Conservation (phyloP, 1,284 basidiomycete species). For the Entoloma clypeatum region DNA sequence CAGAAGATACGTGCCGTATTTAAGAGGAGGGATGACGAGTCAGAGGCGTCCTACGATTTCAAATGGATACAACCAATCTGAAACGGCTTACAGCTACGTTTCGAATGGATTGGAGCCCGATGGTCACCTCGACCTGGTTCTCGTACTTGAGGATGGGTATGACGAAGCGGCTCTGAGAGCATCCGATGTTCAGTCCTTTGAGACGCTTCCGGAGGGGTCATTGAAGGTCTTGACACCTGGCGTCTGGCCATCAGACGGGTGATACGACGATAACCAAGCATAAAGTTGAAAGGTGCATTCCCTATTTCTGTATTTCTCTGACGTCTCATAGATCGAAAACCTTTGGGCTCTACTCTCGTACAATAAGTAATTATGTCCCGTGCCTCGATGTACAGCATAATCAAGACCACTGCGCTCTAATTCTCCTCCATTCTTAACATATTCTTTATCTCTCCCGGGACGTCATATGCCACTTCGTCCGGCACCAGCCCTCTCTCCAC, state of each 20-base stretch:
- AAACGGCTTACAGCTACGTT: constrained; percentile 15
- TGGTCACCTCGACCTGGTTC: constrained; percentile 12
- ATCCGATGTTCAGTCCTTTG: constrained; percentile 6
- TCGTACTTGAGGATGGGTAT: constrained; percentile 16
- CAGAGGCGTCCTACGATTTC: constrained; percentile 11
- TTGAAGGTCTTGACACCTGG: constrained; percentile 13
- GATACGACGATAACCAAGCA: no score
- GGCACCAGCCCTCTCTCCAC: constrained; percentile 10
- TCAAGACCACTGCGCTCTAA: no score
- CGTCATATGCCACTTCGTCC: constrained; percentile 10
- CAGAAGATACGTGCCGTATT: constrained; percentile 13
- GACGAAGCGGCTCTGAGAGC: constrained; percentile 12
- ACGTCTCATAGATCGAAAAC: no score
- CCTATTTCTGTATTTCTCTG: no score
- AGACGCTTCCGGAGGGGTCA: constrained; percentile 12
- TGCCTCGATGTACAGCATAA: no score
- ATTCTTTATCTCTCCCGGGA: constrained; percentile 6
- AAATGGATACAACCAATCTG: constrained; percentile 11
- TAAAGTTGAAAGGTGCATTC: no score
- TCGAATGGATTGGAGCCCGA: constrained; percentile 13
- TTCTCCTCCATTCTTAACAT: constrained; percentile 12
- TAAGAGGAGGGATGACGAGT: constrained; percentile 8
- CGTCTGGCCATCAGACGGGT: no score
- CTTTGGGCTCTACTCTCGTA: no score
- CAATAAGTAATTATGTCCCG: no score